Evolutionary conservation across 1,139 yeast genomes (phyloP), one percentile per base, ranked within the genome.

Genomic region (Spencermartinsiella ligniputridi): DNA sequence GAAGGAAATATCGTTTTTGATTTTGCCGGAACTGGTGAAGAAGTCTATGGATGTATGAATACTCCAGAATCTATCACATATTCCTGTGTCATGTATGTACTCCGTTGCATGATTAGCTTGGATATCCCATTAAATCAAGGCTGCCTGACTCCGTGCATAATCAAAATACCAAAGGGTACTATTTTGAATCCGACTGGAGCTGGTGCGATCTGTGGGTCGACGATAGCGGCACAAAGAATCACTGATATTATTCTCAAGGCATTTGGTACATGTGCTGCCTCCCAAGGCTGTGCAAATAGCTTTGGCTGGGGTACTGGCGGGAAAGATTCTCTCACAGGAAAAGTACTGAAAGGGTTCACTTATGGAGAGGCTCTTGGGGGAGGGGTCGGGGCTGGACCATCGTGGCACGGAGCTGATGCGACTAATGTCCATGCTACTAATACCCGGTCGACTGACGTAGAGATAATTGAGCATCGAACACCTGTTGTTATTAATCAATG

Each of bases 151-250:
- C 86, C 86, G 1, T 74, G 79, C 33, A 65, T 72, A 13, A 68
- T 80, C 40, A 67, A 67, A 18, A 78, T 81, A 19, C 76, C 84
- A 39, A 73, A 74, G 45, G 82, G 83, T 0, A 76, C 83, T 1
- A 70, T 81, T 2, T 70, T 81, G 27, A 71, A 74, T 47, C 86
- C 86, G 8, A 70, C 78, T 3, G 67, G 63, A 45, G 81, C 79
- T 40, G 84, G 81, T 17, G 87, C 86, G 2, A 83, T 79, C 15
- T 83, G 79, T 18, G 87, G 85, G 32, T 84, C 84, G n/a, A 81
- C 79, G 56, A 83, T 79, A 30, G 80, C 85, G 1, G 75, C 84
- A 1, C 87, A 81, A 58, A 68, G 85, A 56, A 76, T 81, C 20
- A 80, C 81, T 3, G 86, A 80, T 63, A 82, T 77, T 5, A 71